These are phyloP conservation scores for Neopestalotiopsis rosae DNA, from an alignment of 2,329 filamentous ascomycete genomes.

Conservation along the genomic window DNA sequence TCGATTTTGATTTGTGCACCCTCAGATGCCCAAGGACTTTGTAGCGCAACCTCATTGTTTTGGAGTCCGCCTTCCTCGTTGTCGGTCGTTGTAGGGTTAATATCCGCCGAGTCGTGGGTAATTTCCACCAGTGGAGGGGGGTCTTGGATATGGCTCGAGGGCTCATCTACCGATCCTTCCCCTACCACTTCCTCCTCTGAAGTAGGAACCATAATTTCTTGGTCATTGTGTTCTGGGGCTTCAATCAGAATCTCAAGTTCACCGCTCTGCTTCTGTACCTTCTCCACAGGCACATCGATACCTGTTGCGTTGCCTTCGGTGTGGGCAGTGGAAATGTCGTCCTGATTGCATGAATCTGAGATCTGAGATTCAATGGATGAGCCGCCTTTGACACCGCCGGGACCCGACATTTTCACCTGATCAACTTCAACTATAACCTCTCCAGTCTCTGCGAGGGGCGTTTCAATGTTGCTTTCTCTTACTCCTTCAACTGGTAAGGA, in stretches of 20 bases:
- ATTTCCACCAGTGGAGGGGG: conserved; percentile 8
- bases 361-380: too few relatives aligned
- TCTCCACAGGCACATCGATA: too few relatives aligned
- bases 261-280: background rate
- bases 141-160: background rate
- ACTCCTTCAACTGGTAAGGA: background rate
- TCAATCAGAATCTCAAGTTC: conserved; percentile 3
- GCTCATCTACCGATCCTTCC: conserved; percentile 3
- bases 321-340: too few relatives aligned
- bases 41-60: conserved; percentile 19
- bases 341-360: too few relatives aligned
- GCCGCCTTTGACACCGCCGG: too few relatives aligned
- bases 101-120: conserved; percentile 12
- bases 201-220: conserved; percentile 21
- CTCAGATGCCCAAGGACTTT: conserved; percentile 34
- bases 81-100: background rate
- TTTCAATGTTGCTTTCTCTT: background rate
- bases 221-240: conserved; percentile 20
- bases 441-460: too few relatives aligned
- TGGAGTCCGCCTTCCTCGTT: conserved; percentile 3
- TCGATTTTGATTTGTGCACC: conserved; percentile 21
- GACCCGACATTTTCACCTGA: too few relatives aligned
- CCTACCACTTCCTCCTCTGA: conserved; percentile 25
- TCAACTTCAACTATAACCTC: too few relatives aligned
- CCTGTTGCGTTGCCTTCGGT: too few relatives aligned